A percentile compares a stretch with the other conserved stretches of the same genome.
phyloP scores from a whole-genome alignment of 108 stramenopile genomes.

The Pseudonitzschia pungens region DNA sequence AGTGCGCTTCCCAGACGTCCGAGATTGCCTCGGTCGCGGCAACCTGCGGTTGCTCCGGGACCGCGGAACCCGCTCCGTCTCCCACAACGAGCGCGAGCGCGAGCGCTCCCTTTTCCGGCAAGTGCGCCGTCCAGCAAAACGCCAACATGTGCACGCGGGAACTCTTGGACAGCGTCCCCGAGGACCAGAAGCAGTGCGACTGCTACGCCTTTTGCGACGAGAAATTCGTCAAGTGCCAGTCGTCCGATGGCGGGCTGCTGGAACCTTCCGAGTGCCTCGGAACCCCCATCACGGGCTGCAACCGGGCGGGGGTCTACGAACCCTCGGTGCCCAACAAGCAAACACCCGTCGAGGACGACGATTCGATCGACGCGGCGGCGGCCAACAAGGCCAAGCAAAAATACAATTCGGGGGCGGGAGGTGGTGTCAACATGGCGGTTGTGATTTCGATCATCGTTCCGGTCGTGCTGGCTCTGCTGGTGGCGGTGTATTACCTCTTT shows the following conservation, averaged over 20 bases:
- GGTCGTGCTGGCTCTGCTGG: slow-evolving; percentile 1
- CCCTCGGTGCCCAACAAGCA: background rate
- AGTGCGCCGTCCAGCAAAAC: slow-evolving; percentile 25
- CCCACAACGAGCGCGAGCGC: slow-evolving; percentile 5
- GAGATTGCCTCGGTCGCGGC: background rate
- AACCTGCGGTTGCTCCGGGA: slow-evolving; percentile 11
- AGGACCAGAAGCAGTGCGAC: slow-evolving; percentile 7
- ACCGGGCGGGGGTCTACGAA: slow-evolving; percentile 11
- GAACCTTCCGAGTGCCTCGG: slow-evolving; percentile 8
- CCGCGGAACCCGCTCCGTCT: background rate
- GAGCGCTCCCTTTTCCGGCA: too few species aligned
- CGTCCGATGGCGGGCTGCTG: slow-evolving; percentile 16
- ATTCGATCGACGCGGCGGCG: background rate
- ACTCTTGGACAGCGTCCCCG: slow-evolving; percentile 19
- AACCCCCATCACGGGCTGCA: slow-evolving; percentile 25
- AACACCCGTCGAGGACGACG: background rate
- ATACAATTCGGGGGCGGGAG: background rate
- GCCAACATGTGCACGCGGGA: slow-evolving; percentile 25
- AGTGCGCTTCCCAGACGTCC: background rate
- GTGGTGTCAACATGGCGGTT: background rate
- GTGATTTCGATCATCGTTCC: slow-evolving; percentile 10
- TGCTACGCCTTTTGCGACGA: slow-evolving; percentile 31
- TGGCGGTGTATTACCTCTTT: slow-evolving; percentile 1
- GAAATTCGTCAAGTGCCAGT: slow-evolving; percentile 13
- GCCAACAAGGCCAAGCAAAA: too few species aligned